These are phyloP conservation scores for Petunia axillaris DNA, from an alignment of 257 asterid species.

Conservation along the genomic window DNA sequence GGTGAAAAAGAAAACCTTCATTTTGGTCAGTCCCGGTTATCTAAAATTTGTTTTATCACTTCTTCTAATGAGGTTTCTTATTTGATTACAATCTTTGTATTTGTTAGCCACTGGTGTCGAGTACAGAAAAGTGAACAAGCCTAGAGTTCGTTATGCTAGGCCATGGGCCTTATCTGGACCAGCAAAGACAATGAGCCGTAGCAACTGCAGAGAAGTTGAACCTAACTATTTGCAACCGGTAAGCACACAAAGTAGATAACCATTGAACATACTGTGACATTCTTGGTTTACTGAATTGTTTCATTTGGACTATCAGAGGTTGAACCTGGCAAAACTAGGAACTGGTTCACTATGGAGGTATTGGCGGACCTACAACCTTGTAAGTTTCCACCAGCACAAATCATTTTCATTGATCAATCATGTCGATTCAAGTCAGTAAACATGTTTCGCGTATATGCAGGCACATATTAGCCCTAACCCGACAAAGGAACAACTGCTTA, in stretches of 20 bases:
- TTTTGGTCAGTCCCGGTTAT: slow-evolving; percentile 55
- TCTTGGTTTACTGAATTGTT: not conserved
- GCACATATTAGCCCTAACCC: slow-evolving; percentile 59
- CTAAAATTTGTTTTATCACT: slow-evolving; percentile 25
- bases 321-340: slow-evolving; percentile 71
- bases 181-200: slow-evolving; percentile 55
- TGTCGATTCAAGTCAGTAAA: not conserved
- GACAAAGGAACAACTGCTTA: slow-evolving; percentile 68
- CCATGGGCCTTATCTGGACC: slow-evolving; percentile 68
- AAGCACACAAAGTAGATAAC: slow-evolving; percentile 29
- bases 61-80: not conserved
- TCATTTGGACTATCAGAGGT: slow-evolving; percentile 47
- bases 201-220: slow-evolving; percentile 54
- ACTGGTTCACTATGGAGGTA: slow-evolving; percentile 88
- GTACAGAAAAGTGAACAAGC: slow-evolving; percentile 70
- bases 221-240: slow-evolving; percentile 54
- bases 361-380: slow-evolving; percentile 74
- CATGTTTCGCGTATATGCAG: slow-evolving; percentile 40
- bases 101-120: slow-evolving; percentile 67
- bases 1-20: slow-evolving; percentile 60
- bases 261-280: not conserved
- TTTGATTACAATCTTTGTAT: slow-evolving; percentile 22
- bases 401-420: not conserved
- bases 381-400: slow-evolving; percentile 34
- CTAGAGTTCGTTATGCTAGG: slow-evolving; percentile 62